Percentiles rank a stretch among this genome's conserved stretches.
These are phyloP conservation scores for Aspergillus bertholletiae DNA, from an alignment of 495 filamentous ascomycete genomes.

Conservation along the genomic window DNA sequence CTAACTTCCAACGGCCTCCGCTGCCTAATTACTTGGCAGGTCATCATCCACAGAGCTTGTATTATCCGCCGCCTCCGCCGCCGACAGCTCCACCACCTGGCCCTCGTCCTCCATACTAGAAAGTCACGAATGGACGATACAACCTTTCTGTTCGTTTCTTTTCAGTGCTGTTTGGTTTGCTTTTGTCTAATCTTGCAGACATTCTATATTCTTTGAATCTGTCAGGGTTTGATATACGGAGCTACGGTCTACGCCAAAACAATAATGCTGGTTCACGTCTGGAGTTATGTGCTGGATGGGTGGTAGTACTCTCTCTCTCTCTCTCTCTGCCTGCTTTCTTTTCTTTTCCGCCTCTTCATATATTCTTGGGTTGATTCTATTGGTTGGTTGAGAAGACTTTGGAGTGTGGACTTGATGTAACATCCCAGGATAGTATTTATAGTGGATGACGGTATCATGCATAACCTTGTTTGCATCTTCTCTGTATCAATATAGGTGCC, in stretches of 20 bases:
- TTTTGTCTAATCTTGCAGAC: neutral
- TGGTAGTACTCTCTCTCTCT: too few relatives aligned
- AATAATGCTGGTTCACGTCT: neutral
- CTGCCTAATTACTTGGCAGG: conserved; percentile 27
- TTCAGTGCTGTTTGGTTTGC: neutral
- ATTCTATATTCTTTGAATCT: neutral
- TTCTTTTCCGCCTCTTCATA: neutral
- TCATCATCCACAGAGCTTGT: conserved; percentile 18
- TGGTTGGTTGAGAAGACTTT: neutral
- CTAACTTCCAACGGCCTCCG: conserved; percentile 35
- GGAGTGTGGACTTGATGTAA: neutral
- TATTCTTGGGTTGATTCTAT: neutral
- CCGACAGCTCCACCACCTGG: conserved; percentile 15
- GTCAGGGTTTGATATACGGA: neutral
- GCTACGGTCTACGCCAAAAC: neutral
- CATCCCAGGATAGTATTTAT: neutral
- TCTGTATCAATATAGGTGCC: neutral
- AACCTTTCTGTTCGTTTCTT: neutral
- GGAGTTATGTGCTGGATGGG: neutral
- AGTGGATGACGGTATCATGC: neutral
- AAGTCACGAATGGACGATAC: conserved; percentile 15
- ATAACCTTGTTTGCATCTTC: neutral
- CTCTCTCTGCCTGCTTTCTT: neutral
- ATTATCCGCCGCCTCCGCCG: conserved; percentile 19
- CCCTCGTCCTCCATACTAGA: conserved; percentile 17